Conservation (phyloP, 2,329 filamentous ascomycete species). For the Penicillium sp. region DNA sequence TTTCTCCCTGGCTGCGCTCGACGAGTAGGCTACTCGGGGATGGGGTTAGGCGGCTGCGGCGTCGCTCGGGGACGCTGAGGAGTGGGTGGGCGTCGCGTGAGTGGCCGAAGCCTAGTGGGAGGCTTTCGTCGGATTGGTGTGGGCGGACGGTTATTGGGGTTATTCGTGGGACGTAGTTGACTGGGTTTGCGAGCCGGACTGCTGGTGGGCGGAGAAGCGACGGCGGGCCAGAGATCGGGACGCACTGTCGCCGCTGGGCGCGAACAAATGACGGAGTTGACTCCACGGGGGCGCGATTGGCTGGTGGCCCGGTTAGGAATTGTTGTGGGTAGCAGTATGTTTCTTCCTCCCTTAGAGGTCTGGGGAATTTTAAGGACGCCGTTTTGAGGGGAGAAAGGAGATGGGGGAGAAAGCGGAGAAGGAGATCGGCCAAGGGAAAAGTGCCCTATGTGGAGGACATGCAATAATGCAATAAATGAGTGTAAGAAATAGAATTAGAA, state of each 20-base stretch:
- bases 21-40: constrained; percentile 47
- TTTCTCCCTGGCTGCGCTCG: constrained; percentile 46
- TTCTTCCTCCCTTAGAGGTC: constrained; percentile 15
- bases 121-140: constrained; percentile 35
- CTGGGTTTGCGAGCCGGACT: constrained; percentile 59
- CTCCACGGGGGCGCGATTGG: constrained; percentile 18
- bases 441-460: neutral
- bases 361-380: constrained; percentile 20
- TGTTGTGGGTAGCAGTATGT: neutral
- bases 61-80: constrained; percentile 56
- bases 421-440: constrained; percentile 2
- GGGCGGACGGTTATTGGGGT: constrained; percentile 47
- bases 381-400: constrained; percentile 20
- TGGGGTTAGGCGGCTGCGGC: constrained; percentile 52
- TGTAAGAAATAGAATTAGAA: neutral
- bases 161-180: constrained; percentile 58
- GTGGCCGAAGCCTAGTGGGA: constrained; percentile 29
- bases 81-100: constrained; percentile 54
- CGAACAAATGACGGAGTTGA: constrained; percentile 17
- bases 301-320: constrained; percentile 1
- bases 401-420: constrained; percentile 1
- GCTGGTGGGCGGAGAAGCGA: constrained; percentile 39
- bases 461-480: neutral
- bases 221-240: constrained; percentile 21
- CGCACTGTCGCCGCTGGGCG: constrained; percentile 25